These are phyloP conservation scores for Cercospora beticola DNA, from an alignment of 2,329 filamentous ascomycete genomes.

Conservation along the genomic window DNA sequence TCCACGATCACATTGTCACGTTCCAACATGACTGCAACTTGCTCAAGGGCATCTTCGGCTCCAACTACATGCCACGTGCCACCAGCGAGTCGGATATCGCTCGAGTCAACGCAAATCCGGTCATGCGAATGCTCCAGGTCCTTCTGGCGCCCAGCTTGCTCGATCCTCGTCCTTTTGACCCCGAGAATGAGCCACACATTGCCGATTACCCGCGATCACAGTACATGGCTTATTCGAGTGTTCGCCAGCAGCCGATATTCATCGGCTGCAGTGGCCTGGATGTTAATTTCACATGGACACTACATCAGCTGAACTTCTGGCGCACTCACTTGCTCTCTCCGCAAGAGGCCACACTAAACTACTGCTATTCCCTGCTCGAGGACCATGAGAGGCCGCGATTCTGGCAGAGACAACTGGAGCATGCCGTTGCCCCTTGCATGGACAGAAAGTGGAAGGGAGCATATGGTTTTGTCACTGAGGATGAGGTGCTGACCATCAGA, in stretches of 20 bases:
- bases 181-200: constrained; percentile 4
- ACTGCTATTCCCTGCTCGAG: constrained; percentile 40
- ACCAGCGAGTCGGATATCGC: background rate
- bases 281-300: constrained; percentile 49
- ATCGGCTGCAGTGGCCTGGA: constrained; percentile 37
- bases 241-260: constrained; percentile 43
- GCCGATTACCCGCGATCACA: constrained; percentile 48
- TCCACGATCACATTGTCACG: background rate
- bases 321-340: constrained; percentile 49
- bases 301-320: constrained; percentile 56
- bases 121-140: constrained; percentile 34
- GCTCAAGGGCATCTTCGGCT: constrained; percentile 9
- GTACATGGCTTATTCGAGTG: constrained; percentile 44
- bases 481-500: background rate
- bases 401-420: constrained; percentile 26
- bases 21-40: constrained; percentile 11
- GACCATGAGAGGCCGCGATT: constrained; percentile 43
- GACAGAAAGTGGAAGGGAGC: constrained; percentile 53
- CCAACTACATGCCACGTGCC: background rate
- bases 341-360: constrained; percentile 41
- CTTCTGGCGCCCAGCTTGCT: constrained; percentile 35
- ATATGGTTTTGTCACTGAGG: constrained; percentile 43
- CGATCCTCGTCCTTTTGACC: constrained; percentile 15
- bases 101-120: constrained; percentile 5
- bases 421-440: constrained; percentile 36